Evolutionary conservation across 768 basidiomycete species (phyloP), one percentile per base, ranked within the genome.

Genomic region (Trametes maxima): DNA sequence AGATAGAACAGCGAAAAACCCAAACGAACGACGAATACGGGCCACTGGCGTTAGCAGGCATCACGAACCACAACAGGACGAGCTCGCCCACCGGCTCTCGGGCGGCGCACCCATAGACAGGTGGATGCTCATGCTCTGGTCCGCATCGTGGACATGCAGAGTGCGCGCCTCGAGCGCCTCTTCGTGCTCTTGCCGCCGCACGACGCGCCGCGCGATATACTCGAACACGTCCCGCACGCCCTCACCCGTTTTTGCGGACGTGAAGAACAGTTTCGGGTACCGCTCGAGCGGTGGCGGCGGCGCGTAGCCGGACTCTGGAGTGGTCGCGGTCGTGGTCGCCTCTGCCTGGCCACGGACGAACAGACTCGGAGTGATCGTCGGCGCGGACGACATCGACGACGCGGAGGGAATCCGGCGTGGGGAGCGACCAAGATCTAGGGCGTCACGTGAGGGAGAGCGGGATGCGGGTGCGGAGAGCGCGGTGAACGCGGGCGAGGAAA

Each of bases 181-280:
- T 57, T 90, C 87, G 67, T 84, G 84, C 67, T 87, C 90, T 85
- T 85, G 87, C 62, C 81, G 75, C 63, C 70, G 68, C 37, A 86
- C 79, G 10, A 93, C 87, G 25, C 90, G 77, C 50, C 74, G 68
- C 4, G 85, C 88, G 43, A 94, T 78, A 67, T 92, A 92, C 70
- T 84, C 87, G 67, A 93, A 94, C n/a, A 91, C 86, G 0, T 86
- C 87, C 1, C 69, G 51, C 0, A 92, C 89, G 8, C 88, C 86
- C 37, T 83, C 80, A 0, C 92, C 92, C 4, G 88, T 90, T 73
- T 90, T 90, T 2, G 92, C 90, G 0, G 87, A 89, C 6, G 89
- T 84, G 68, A 89, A 87, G 72, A 92, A 90, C 12, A 92, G 74
- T 70, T 78, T 83, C 0, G 89, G 86, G 3, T 87, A 82, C 1